These are phyloP conservation scores for Hymenoscyphus fructigenus DNA, from an alignment of 2,329 filamentous ascomycete species.

Conservation along the genomic window DNA sequence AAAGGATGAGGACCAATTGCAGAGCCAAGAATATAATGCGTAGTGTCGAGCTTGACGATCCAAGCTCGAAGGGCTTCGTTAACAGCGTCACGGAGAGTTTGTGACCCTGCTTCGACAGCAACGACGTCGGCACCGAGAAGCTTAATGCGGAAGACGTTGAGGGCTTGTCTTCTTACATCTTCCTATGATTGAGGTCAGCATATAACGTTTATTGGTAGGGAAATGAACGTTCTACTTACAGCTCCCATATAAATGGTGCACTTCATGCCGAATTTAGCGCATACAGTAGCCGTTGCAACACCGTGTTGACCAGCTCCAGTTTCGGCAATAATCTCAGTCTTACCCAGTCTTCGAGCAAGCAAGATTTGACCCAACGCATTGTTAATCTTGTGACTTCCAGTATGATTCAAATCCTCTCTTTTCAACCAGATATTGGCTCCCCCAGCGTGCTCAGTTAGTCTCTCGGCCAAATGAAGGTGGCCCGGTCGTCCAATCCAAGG, in stretches of 20 bases:
- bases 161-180: conserved; percentile 90
- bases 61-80: conserved; percentile 94
- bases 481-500: conserved; percentile 96
- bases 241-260: conserved; percentile 99
- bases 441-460: conserved; percentile 83
- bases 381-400: conserved; percentile 99
- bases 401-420: conserved; percentile 96
- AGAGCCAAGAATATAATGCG: conserved; percentile 97
- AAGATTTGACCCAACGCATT: conserved; percentile 94
- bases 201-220: too few species aligned
- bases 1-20: conserved; percentile 97
- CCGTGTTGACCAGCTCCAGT: conserved; percentile 97
- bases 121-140: conserved; percentile 90
- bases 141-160: conserved; percentile 99
- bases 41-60: conserved; percentile 89
- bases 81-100: conserved; percentile 81
- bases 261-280: conserved; percentile 97
- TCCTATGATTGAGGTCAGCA: conserved; percentile 47
- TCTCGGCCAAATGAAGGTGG: conserved; percentile 83
- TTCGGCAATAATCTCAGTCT: conserved; percentile 96
- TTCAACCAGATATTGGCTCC: conserved; percentile 98
- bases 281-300: conserved; percentile 95
- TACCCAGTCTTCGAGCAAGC: conserved; percentile 80
- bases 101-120: conserved; percentile 86
- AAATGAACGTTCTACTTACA: conserved; percentile 26